Percentiles rank a stretch among this genome's conserved stretches.
phyloP scores from a whole-genome alignment of 805 yeast genomes.

The Torulaspora indica region DNA sequence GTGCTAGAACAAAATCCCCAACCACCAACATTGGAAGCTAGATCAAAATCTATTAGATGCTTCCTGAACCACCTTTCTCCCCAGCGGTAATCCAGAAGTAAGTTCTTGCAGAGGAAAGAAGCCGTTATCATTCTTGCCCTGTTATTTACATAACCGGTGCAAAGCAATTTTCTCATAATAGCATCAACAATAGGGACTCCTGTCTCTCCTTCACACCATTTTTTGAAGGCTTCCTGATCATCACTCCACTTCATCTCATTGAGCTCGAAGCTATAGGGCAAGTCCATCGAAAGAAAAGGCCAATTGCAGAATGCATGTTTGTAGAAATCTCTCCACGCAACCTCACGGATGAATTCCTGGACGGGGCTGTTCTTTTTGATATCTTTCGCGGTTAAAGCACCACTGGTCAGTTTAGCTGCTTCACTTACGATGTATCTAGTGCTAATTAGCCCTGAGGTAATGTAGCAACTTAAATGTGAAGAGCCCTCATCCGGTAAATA shows the following conservation, averaged over 20 bases:
- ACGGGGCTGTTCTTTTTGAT: slow-evolving; percentile 36
- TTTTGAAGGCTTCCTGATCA: slow-evolving; percentile 39
- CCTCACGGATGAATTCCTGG: slow-evolving; percentile 47
- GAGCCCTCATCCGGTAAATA: slow-evolving; percentile 20
- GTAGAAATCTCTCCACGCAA: slow-evolving; percentile 58
- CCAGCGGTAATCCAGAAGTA: slow-evolving; percentile 50
- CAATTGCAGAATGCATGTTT: slow-evolving; percentile 45
- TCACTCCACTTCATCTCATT: slow-evolving; percentile 43
- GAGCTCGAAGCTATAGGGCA: slow-evolving; percentile 45
- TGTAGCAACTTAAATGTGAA: slow-evolving; percentile 44
- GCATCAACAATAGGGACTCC: slow-evolving; percentile 59
- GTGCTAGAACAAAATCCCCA: slow-evolving; percentile 54
- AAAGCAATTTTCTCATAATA: slow-evolving; percentile 47
- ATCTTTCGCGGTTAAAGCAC: slow-evolving; percentile 21
- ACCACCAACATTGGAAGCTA: slow-evolving; percentile 52
- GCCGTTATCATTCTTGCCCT: slow-evolving; percentile 52
- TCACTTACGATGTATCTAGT: slow-evolving; percentile 38
- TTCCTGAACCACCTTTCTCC: slow-evolving; percentile 51
- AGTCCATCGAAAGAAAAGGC: slow-evolving; percentile 49
- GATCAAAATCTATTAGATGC: slow-evolving; percentile 48
- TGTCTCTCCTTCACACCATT: slow-evolving; percentile 52
- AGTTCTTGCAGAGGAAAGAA: slow-evolving; percentile 46
- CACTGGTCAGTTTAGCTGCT: slow-evolving; percentile 27
- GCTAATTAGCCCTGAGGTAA: slow-evolving; percentile 46
- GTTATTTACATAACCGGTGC: slow-evolving; percentile 53